Percentiles rank a stretch among this genome's conserved stretches.
Evolutionary conservation across 2,329 filamentous ascomycete species (phyloP).

Genomic region (Neocatenulostroma microsporum): DNA sequence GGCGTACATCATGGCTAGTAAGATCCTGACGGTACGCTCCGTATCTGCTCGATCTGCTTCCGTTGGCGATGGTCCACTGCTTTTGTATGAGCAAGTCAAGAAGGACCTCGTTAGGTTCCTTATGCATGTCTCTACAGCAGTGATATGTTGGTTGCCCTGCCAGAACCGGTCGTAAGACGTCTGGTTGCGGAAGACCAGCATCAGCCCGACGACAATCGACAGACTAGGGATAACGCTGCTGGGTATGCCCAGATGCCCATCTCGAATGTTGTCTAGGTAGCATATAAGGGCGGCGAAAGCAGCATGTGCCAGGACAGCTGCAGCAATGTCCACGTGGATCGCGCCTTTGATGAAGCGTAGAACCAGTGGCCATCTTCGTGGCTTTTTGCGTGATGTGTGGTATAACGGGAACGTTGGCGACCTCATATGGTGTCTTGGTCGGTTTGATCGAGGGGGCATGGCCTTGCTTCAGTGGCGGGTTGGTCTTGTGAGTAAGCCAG

Average conservation of each 20-base stretch:
- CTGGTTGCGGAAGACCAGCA: slow-evolving; percentile 60
- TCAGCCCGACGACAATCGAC: slow-evolving; percentile 58
- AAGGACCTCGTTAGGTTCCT: slow-evolving; percentile 53
- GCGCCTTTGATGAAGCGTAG: slow-evolving; percentile 58
- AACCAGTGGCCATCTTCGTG: slow-evolving; percentile 53
- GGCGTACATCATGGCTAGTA: slow-evolving; percentile 56
- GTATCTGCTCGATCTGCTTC: slow-evolving; percentile 46
- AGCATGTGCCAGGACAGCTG: slow-evolving; percentile 52
- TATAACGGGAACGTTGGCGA: slow-evolving; percentile 18
- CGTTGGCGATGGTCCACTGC: slow-evolving; percentile 36
- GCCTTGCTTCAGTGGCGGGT: not conserved
- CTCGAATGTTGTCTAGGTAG: slow-evolving; percentile 43
- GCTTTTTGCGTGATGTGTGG: slow-evolving; percentile 39
- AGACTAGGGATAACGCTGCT: slow-evolving; percentile 54
- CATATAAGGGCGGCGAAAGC: slow-evolving; percentile 52
- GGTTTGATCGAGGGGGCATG: too few relatives aligned
- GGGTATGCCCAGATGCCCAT: slow-evolving; percentile 46
- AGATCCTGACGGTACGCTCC: slow-evolving; percentile 51
- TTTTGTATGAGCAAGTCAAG: slow-evolving; percentile 30
- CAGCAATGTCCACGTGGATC: slow-evolving; percentile 51
- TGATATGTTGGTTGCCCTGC: slow-evolving; percentile 43
- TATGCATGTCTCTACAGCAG: slow-evolving; percentile 49
- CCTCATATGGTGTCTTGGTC: slow-evolving; percentile 6
- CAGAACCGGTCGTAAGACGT: slow-evolving; percentile 60
- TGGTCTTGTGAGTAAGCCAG: not conserved